Evolutionary conservation across 176 grass and related monocot species (phyloP).

Genomic region (Phragmites australis): DNA sequence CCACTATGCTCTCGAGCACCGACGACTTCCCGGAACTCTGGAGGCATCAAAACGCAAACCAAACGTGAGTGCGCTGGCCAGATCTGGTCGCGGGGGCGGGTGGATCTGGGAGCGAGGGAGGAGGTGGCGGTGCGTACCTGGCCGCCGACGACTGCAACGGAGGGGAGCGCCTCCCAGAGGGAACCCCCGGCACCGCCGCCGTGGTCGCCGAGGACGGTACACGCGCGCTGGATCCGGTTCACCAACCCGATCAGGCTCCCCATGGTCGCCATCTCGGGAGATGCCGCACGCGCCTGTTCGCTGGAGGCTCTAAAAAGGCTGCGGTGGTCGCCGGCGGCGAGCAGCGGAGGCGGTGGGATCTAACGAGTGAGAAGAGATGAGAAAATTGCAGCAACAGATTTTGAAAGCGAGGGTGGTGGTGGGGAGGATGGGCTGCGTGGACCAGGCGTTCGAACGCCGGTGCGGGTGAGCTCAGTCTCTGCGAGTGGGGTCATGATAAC

Average conservation of each 20-base stretch:
- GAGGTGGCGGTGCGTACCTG: conserved; percentile 52
- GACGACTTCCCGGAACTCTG: conserved; percentile 99
- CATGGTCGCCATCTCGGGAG: conserved; percentile 87
- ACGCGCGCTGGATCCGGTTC: conserved; percentile 97
- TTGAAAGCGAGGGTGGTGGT: conserved; percentile 30
- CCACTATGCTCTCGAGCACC: conserved; percentile 98
- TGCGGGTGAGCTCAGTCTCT: background rate
- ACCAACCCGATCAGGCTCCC: conserved; percentile 96
- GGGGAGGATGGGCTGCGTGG: background rate
- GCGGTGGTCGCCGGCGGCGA: conserved; percentile 29
- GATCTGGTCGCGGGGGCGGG: conserved; percentile 34
- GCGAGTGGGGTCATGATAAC: background rate
- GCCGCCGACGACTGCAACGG: conserved; percentile 98
- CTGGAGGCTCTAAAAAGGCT: background rate
- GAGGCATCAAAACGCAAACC: conserved; percentile 19
- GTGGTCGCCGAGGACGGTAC: conserved; percentile 94
- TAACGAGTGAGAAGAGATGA: conserved; percentile 26
- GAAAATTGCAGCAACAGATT: conserved; percentile 23
- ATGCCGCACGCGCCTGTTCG: background rate
- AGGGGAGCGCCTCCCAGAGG: conserved; percentile 97
- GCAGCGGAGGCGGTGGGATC: conserved; percentile 25
- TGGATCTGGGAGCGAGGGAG: conserved; percentile 4
- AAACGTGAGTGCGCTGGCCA: background rate
- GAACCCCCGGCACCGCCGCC: conserved; percentile 77
- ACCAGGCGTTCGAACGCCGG: conserved; percentile 25